Conservation (phyloP, 2,329 filamentous ascomycete species). For the Stenocarpella maydis region DNA sequence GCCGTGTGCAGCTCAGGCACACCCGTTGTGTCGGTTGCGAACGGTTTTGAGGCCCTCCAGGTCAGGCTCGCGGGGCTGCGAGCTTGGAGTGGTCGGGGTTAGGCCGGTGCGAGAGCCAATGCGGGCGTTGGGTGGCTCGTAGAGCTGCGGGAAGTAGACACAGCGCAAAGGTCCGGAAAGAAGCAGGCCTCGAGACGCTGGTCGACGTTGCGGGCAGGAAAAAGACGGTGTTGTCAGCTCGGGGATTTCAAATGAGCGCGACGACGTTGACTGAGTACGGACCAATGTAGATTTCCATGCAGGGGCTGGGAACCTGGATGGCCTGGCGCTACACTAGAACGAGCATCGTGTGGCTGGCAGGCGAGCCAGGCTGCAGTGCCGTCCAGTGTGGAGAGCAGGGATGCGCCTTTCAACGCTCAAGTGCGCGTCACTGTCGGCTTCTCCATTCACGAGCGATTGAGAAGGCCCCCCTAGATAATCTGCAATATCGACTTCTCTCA, state of each 20-base stretch:
- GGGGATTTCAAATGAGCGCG: constrained; percentile 18
- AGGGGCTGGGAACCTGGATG: constrained; percentile 27
- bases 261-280: not conserved
- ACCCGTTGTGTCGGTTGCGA: constrained; percentile 12
- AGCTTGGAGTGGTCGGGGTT: constrained; percentile 4
- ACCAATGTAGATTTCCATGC: not conserved
- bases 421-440: not conserved
- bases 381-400: not conserved
- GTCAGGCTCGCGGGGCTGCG: not conserved
- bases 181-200: not conserved
- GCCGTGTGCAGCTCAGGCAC: constrained; percentile 28
- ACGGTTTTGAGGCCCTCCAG: not conserved
- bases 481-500: too few species aligned
- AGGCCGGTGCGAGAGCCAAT: not conserved
- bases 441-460: not conserved
- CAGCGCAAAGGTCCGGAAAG: not conserved
- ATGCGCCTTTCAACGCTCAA: not conserved
- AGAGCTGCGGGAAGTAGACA: constrained; percentile 9
- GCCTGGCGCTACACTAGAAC: not conserved
- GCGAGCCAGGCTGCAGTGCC: not conserved
- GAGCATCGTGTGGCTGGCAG: not conserved
- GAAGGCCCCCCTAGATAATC: too few species aligned
- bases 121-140: constrained; percentile 11
- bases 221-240: constrained; percentile 7
- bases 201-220: not conserved